These are phyloP conservation scores for Petasospora fabianii DNA, from an alignment of 1,139 yeast genomes.

Conservation along the genomic window DNA sequence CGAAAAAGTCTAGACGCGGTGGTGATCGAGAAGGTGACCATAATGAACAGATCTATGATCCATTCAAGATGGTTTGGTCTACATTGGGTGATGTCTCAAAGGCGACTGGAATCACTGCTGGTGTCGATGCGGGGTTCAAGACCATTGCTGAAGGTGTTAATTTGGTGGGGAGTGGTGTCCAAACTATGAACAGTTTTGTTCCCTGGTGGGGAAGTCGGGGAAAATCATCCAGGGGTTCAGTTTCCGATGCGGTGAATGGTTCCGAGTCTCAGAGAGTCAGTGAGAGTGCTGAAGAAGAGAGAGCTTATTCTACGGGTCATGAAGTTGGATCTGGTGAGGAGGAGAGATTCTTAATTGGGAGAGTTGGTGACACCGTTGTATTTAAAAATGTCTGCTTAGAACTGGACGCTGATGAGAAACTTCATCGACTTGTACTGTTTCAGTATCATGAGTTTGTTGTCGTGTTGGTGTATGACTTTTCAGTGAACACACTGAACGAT, in stretches of 20 bases:
- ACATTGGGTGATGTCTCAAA: slow-evolving; percentile 24
- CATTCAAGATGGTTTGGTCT: slow-evolving; percentile 23
- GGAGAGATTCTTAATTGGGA: slow-evolving; percentile 17
- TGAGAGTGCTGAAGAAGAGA: neutral
- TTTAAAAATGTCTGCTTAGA: slow-evolving; percentile 21
- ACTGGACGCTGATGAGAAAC: slow-evolving; percentile 14
- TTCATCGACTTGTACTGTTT: slow-evolving; percentile 19
- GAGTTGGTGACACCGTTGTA: slow-evolving; percentile 11
- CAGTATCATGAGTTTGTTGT: slow-evolving; percentile 10
- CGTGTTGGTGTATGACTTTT: slow-evolving; percentile 20
- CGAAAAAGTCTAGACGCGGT: neutral
- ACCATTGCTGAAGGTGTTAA: slow-evolving; percentile 9
- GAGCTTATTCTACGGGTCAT: neutral
- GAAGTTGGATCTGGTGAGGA: slow-evolving; percentile 1
- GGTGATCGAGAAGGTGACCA: neutral
- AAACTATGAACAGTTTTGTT: slow-evolving; percentile 13
- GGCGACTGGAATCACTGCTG: slow-evolving; percentile 21
- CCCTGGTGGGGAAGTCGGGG: slow-evolving; percentile 14
- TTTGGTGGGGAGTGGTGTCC: slow-evolving; percentile 10
- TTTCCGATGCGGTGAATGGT: neutral
- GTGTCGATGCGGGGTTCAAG: slow-evolving; percentile 18
- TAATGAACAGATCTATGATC: slow-evolving; percentile 24
- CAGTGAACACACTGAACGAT: slow-evolving; percentile 17
- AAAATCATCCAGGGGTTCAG: neutral
- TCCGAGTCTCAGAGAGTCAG: too few relatives aligned